Percentiles rank a stretch among this genome's conserved stretches.
phyloP scores from a whole-genome alignment of 2,329 filamentous ascomycete genomes.

The Corynespora cassiicola region DNA sequence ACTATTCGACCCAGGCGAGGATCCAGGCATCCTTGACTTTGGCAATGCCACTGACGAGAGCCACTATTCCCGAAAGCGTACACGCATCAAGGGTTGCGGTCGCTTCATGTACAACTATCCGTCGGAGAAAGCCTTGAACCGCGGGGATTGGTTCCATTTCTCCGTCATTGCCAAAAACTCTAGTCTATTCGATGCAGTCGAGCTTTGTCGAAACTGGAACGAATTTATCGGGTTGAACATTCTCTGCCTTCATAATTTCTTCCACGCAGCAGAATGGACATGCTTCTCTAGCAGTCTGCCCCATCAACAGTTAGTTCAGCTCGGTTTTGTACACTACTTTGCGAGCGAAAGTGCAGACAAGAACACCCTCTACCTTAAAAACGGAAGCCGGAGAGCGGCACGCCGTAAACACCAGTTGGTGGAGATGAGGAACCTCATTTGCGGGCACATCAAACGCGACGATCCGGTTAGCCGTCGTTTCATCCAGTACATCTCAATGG shows the following conservation, averaged over 20 bases:
- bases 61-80: slow-evolving; percentile 44
- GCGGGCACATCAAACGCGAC: slow-evolving; percentile 51
- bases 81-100: slow-evolving; percentile 55
- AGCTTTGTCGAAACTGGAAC: slow-evolving; percentile 59
- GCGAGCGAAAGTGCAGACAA: slow-evolving; percentile 40
- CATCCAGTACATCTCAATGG: slow-evolving; percentile 52
- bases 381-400: slow-evolving; percentile 39
- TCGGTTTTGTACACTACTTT: slow-evolving; percentile 49
- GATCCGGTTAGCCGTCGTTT: slow-evolving; percentile 50
- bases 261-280: slow-evolving; percentile 55
- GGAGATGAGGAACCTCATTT: slow-evolving; percentile 51
- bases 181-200: slow-evolving; percentile 50
- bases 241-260: slow-evolving; percentile 54
- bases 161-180: slow-evolving; percentile 59
- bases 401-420: slow-evolving; percentile 42
- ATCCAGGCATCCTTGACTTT: slow-evolving; percentile 40
- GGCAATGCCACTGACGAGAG: slow-evolving; percentile 43
- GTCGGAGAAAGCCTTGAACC: slow-evolving; percentile 54
- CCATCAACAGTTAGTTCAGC: slow-evolving; percentile 49
- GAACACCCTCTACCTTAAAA: slow-evolving; percentile 38
- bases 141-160: slow-evolving; percentile 59
- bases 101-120: slow-evolving; percentile 60
- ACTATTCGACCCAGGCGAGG: slow-evolving; percentile 9
- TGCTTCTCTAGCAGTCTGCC: slow-evolving; percentile 48
- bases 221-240: slow-evolving; percentile 59